Base-by-base conservation (phyloP, 495 filamentous ascomycete species). In the Trypethelium eluteriae region DNA sequence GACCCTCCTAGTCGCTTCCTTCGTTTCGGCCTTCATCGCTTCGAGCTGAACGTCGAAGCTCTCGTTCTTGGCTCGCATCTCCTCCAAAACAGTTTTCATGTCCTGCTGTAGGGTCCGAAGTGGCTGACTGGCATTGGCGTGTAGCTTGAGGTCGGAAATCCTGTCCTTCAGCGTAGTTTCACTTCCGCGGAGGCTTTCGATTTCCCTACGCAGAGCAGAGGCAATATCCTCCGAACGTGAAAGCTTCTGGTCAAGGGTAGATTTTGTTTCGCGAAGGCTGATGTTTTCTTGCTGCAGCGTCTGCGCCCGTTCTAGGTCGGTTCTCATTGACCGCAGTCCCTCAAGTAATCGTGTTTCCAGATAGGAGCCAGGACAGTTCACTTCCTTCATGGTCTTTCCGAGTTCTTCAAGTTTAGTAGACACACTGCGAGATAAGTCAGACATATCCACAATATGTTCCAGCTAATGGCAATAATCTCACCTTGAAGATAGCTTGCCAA, bases 171-270 rank as follows among this genome's bases (percentile, higher is more conserved):
- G 65, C 41, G 18, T 12, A 41, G 32, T 32, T 56, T 66, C 64
- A 10, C 38, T 35, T 18, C 10, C 18, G 14, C 46, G 39, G 25
- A 32, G 14, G 63, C 16, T 38, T 63, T 53, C 10, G 64, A 56
- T 11, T 57, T 41, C 39, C 32, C 36, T 4, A 32, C 32, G 53
- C 53, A 56, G 25, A 9, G 65, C 57, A 32, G 38, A 56, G 36
- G 39, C 25, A 1, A 41, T 46, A 35, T 3, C 11, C 11, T 44
- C 61, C 6, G 62, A 67, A 12, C 38, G 38, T 34, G 44, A 44
- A 5, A 67, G 62, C 62, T 57, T 67, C 16, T 71, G 64, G 49
- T 63, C 64, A 12, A 71, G 61, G 18, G 5, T 32, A 36, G 16
- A 18, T 14, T 68, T 63, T 11, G n/a, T 44, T 57, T 71, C 66